Base-by-base conservation (phyloP, 306 rosid genomes). In the Castanopsis chinensis region DNA sequence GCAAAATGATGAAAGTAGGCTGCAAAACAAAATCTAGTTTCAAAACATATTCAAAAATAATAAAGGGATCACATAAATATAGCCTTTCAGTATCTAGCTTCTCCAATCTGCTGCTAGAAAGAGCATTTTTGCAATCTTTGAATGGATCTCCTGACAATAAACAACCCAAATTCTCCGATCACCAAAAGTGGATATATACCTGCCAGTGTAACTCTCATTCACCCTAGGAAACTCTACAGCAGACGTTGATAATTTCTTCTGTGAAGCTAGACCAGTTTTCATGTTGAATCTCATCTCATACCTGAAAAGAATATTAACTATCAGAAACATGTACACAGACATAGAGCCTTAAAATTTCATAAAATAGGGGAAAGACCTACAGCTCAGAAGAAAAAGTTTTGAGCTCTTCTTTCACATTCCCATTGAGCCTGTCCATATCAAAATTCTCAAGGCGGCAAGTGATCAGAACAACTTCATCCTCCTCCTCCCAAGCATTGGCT, bases 401-500 rank as follows among this genome's bases (percentile, higher is more conserved):
- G 69, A 90, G 92, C 89, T 92, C 89, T 76, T 91, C 91, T 78
- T 94, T 92, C 84, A 85, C 84, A 49, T 61, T 52, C 28, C 97
- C 97, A 32, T 83, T 79, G 68, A 90, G 91, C 86, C 81, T 69
- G 86, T 92, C 97, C 85, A 92, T 77, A 45, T 92, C 85, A 23
- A 74, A 91, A 77, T 92, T 92, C 88, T 91, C 75, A 52, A 94
- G 75, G 76, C 99, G 97, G 84, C 99, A 91, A 3, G 97, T 91
- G 85, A 92, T 90, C 81, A 95, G 70, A 86, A 95, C 96, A 84
- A 95, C 87, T 78, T 89, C 99, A 25, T 90, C 97, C 72, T 76
- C 99, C 77, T 92, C 99, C 92, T 95, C 99, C 98, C 99, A 92
- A 54, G 98, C 99, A 86, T 95, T 95, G 78, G 97, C 98, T 95